These are phyloP conservation scores for Rhododendron williamsianum DNA, from an alignment of 148 eudicot species.

Conservation along the genomic window DNA sequence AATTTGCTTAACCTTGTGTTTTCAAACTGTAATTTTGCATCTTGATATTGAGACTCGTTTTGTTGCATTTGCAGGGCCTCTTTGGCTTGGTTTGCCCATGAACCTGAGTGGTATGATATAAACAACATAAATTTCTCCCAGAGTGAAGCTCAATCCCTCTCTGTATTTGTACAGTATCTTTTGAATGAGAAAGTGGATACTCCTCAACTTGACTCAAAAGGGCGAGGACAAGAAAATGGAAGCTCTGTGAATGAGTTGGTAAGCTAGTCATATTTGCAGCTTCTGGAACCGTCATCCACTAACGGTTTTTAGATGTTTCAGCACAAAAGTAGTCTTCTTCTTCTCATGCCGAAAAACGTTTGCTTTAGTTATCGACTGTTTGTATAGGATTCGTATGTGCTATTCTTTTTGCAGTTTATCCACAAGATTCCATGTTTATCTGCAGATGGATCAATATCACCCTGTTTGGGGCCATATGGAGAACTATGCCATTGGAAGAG, in stretches of 20 bases:
- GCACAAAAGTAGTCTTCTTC: neutral
- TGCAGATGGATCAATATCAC: conserved; percentile 72
- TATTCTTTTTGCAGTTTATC: conserved; percentile 8
- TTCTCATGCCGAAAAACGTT: neutral
- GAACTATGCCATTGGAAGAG: conserved; percentile 62
- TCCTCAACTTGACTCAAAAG: conserved; percentile 58
- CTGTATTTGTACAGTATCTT: conserved; percentile 70
- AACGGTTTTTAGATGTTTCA: conserved; percentile 11
- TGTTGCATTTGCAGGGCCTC: conserved; percentile 50
- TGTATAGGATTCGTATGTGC: neutral
- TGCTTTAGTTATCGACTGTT: neutral
- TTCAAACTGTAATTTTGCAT: neutral
- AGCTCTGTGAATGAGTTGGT: conserved; percentile 59
- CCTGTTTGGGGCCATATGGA: conserved; percentile 94
- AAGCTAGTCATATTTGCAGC: conserved; percentile 23
- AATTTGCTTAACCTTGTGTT: neutral
- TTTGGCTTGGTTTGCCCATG: conserved; percentile 91
- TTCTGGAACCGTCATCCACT: neutral
- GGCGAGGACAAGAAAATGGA: conserved; percentile 61
- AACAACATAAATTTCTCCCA: conserved; percentile 69
- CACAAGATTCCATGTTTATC: conserved; percentile 8
- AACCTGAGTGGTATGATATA: conserved; percentile 89
- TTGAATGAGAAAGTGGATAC: conserved; percentile 51
- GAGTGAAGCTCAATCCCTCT: conserved; percentile 91
- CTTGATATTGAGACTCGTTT: neutral